phyloP scores from a whole-genome alignment of 176 grass and related monocot genomes.

The Carex parvula region DNA sequence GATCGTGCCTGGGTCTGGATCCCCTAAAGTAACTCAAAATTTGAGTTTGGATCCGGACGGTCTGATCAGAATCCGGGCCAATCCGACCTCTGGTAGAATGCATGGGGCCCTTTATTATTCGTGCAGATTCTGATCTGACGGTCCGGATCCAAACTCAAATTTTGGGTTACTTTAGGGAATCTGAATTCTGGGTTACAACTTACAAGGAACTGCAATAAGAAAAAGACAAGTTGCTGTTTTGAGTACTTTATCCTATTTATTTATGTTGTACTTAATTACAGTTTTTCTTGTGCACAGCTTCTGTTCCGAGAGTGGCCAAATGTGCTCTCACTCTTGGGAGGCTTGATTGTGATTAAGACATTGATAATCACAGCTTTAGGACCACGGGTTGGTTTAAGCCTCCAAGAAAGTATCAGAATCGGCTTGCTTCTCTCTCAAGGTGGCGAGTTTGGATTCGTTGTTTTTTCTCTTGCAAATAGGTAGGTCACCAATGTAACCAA shows the following conservation, averaged over 20 bases:
- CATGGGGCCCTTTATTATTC: too few species aligned
- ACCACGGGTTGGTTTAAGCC: slow-evolving; percentile 79
- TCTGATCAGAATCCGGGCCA: too few species aligned
- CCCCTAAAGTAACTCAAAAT: too few species aligned
- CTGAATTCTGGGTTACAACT: background rate
- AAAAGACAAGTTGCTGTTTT: background rate
- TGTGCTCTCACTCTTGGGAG: slow-evolving; percentile 70
- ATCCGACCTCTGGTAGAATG: too few species aligned
- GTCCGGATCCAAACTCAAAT: too few species aligned
- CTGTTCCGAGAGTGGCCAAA: slow-evolving; percentile 97
- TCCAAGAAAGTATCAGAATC: slow-evolving; percentile 93
- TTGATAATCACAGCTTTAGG: slow-evolving; percentile 83
- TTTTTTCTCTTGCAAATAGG: slow-evolving; percentile 98
- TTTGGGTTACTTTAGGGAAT: too few species aligned
- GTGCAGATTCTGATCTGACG: too few species aligned
- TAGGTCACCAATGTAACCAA: slow-evolving; percentile 5
- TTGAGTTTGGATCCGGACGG: too few species aligned
- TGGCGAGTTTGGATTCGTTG: slow-evolving; percentile 95
- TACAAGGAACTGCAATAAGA: background rate
- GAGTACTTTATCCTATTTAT: background rate
- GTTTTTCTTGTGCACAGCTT: slow-evolving; percentile 46
- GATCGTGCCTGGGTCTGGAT: background rate
- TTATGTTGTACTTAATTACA: background rate
- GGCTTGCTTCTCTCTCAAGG: slow-evolving; percentile 98
- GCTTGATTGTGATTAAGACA: slow-evolving; percentile 86